A percentile compares a stretch with the other conserved stretches of the same genome.
These are phyloP conservation scores for Phytophthora constricta DNA, from an alignment of 352 stramenopile genomes.

Conservation along the genomic window DNA sequence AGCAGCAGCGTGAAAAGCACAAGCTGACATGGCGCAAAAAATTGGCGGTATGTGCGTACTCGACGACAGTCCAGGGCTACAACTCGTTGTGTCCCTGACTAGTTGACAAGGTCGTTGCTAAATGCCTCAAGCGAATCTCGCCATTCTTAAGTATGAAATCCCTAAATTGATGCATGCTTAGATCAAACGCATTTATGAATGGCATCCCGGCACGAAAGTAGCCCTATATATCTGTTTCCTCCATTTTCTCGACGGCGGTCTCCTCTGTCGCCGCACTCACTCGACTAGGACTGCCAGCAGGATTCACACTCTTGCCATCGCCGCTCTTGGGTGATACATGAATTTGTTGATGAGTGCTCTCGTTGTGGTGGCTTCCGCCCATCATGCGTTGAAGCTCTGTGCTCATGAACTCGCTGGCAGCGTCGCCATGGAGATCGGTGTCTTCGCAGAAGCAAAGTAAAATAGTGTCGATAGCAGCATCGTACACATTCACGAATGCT, in stretches of 20 bases:
- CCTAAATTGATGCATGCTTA: neutral
- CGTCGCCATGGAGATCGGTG: slow-evolving; percentile 63
- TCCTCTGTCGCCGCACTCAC: slow-evolving; percentile 1
- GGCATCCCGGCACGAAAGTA: too few relatives aligned
- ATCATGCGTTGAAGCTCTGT: slow-evolving; percentile 71
- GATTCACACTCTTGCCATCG: slow-evolving; percentile 12
- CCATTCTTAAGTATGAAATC: too few relatives aligned
- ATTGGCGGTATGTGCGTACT: slow-evolving; percentile 73
- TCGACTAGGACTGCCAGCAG: slow-evolving; percentile 1
- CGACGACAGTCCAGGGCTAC: slow-evolving; percentile 28
- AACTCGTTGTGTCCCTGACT: slow-evolving; percentile 1
- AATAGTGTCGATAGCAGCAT: slow-evolving; percentile 95
- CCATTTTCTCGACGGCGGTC: slow-evolving; percentile 26
- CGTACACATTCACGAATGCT: slow-evolving; percentile 95
- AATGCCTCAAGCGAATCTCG: too few relatives aligned
- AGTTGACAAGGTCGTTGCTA: neutral
- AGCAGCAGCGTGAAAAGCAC: slow-evolving; percentile 47
- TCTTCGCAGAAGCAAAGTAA: slow-evolving; percentile 98
- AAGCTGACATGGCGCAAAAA: slow-evolving; percentile 72
- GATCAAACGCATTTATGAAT: neutral
- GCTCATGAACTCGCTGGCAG: slow-evolving; percentile 82
- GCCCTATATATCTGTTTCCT: slow-evolving; percentile 51
- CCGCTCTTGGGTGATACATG: slow-evolving; percentile 34
- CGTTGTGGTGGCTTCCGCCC: slow-evolving; percentile 32
- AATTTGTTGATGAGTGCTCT: slow-evolving; percentile 46